phyloP scores from a whole-genome alignment of 805 yeast species.

The Metschnikowia cubensis region DNA sequence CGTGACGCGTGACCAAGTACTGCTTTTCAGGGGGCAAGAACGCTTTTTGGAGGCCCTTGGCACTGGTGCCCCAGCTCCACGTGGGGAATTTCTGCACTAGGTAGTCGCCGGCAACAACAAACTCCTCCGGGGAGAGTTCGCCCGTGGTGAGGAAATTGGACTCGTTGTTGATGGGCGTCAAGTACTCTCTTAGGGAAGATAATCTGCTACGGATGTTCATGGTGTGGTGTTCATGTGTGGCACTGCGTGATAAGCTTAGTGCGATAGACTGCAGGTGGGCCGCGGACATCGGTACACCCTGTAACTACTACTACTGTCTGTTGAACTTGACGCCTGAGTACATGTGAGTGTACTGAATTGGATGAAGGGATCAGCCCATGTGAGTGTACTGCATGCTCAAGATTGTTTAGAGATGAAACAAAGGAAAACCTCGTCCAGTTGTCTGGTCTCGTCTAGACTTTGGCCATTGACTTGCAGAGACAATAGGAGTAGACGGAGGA shows the following conservation, averaged over 20 bases:
- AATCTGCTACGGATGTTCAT: constrained; percentile 41
- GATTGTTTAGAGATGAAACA: no score
- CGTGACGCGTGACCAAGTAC: constrained; percentile 81
- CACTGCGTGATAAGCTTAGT: background rate
- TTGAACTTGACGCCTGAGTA: no score
- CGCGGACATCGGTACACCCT: background rate
- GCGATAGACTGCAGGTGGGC: background rate
- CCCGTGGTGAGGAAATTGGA: constrained; percentile 86
- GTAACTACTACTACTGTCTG: no score
- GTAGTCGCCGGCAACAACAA: constrained; percentile 91
- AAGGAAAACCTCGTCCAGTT: no score
- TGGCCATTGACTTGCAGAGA: no score
- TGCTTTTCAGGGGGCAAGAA: constrained; percentile 88
- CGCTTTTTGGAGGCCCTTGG: constrained; percentile 43
- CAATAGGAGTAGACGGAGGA: no score
- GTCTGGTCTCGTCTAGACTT: no score
- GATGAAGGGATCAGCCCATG: no score
- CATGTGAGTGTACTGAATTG: no score
- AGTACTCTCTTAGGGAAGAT: constrained; percentile 82
- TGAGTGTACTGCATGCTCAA: no score
- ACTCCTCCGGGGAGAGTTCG: constrained; percentile 93
- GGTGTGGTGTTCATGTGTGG: background rate
- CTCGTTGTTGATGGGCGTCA: constrained; percentile 85
- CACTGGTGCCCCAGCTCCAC: constrained; percentile 74
- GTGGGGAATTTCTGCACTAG: constrained; percentile 90